Evolutionary conservation across 2,329 filamentous ascomycete genomes (phyloP), one percentile per base, ranked within the genome.

Genomic region (Sarocladium oryzae): DNA sequence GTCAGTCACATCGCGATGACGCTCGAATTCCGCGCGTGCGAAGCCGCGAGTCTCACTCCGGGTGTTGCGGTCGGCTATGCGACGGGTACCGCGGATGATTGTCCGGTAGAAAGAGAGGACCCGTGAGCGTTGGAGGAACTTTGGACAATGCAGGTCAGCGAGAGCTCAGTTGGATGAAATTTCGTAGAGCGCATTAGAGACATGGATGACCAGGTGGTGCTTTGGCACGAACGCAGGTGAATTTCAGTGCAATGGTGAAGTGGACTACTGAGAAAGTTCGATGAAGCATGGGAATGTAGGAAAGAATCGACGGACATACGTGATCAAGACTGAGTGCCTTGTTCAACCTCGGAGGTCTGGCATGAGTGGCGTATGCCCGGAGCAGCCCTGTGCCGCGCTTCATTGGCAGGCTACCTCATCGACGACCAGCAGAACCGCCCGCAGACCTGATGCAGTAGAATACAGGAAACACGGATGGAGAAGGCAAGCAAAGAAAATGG

Each of bases 1-100:
- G 59, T 85, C 81, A 1, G 73, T 76, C 43, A 84, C 78, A 51
- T 66, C 56, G 21, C 74, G 73, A 58, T 82, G 76, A 52, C 80
- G 72, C 63, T 82, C 77, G 60, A 85, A 83, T 60, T 85, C 82
- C 53, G 76, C 74, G 18, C 80, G 74, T 32, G 75, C 81, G 63
- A 76, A 82, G 51, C 66, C 68, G 52, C 75, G 69, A 6, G 79
- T 81, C 61, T 85, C 82, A n/a, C 67, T 65, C 48, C 73, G 75
- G 4, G 78, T 78, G 2, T 58, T 64, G 7, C 68, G 61, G 58
- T 85, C 78, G 15, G 57, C 51, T 52, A 85, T 83, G 52, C 65
- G 68, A 30, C 67, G 66, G 2, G 77, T 80, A 54, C 75, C 74
- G 21, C 81, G 76, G 30, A 84, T 61, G 51, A 85, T 76, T 16